A percentile compares a stretch with the other conserved stretches of the same genome.
Evolutionary conservation across 495 filamentous ascomycete genomes (phyloP).

Genomic region (Penicillium turbatum): DNA sequence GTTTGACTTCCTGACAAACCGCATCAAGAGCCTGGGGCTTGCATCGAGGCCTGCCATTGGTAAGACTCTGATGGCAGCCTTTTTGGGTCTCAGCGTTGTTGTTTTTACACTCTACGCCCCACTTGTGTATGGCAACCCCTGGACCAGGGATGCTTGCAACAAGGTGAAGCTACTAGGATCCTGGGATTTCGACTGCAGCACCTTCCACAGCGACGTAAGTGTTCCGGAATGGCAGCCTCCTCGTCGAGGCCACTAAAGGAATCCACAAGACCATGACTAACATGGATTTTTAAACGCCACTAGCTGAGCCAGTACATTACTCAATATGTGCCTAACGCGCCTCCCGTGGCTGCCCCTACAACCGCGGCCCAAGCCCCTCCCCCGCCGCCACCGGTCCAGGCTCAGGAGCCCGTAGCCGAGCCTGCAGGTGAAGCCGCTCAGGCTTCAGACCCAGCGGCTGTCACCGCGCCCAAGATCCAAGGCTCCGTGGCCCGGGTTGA

Average conservation of each 20-base stretch:
- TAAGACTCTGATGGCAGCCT: constrained; percentile 59
- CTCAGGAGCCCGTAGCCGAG: constrained; percentile 11
- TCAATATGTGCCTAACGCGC: constrained; percentile 16
- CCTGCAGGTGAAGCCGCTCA: constrained; percentile 14
- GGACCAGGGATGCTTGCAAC: constrained; percentile 83
- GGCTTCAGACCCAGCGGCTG: constrained; percentile 31
- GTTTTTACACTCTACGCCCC: constrained; percentile 85
- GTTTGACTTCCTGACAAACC: constrained; percentile 74
- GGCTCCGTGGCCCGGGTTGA: constrained; percentile 80
- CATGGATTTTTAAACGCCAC: constrained; percentile 11
- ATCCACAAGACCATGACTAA: constrained; percentile 27
- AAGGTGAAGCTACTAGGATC: constrained; percentile 78
- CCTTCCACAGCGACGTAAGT: constrained; percentile 84
- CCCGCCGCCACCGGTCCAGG: constrained; percentile 14
- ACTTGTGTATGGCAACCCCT: constrained; percentile 86
- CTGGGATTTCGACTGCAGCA: constrained; percentile 98
- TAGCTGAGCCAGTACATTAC: constrained; percentile 45
- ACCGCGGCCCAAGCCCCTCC: constrained; percentile 13
- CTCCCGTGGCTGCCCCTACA: constrained; percentile 26
- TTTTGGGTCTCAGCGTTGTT: constrained; percentile 66
- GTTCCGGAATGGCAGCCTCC: constrained; percentile 33
- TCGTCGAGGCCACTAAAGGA: constrained; percentile 28
- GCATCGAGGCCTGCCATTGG: constrained; percentile 69
- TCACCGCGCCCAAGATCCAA: constrained; percentile 54
- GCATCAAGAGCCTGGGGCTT: constrained; percentile 62